Evolutionary conservation across 169 alveolate species (phyloP), one percentile per base, ranked within the genome.

Genomic region (Amoebophrya sp.): DNA sequence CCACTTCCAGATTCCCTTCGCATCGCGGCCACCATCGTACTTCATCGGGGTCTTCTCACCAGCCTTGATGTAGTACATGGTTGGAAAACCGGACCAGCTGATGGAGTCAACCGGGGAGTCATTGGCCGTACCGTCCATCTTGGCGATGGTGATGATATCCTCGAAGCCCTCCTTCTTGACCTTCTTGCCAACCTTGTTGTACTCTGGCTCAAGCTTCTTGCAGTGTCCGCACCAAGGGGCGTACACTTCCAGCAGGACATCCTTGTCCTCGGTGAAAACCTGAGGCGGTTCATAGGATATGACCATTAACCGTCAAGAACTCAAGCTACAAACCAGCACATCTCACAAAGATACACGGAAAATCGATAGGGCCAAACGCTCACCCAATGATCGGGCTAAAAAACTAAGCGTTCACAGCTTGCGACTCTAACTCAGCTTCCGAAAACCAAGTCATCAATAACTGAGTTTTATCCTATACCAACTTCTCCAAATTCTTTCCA

Each of bases 221-320:
- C 99, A 98, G 96, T 97, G 98, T 38, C 98, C 98, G 94, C 99
- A 98, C 99, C 99, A 97, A 53, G 99, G 99, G 41, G 99, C 99
- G 93, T 97, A 97, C 93, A 97, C 97, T 95, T 97, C 98, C 78
- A 98, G 96, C 89, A 97, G 95, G 91, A 97, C 99, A 93, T 97
- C 98, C 94, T 96, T 95, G 93, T 95, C 96, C 47, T 90, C 93
- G 93, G 96, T 95, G 36, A 96, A 83, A 54, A 97, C 98, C 91
- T 47, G 65, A 12, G 65, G 6, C n/a, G n/a, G n/a, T n/a, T n/a
- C n/a, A n/a, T n/a, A n/a, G n/a, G n/a, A n/a, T n/a, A n/a, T n/a
- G n/a, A n/a, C n/a, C n/a, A n/a, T n/a, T n/a, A n/a, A n/a, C n/a
- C n/a, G n/a, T n/a, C n/a, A n/a, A n/a, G n/a, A n/a, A n/a, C n/a